phyloP scores from a whole-genome alignment of 805 yeast species.

The Wickerhamiella spandovensis region DNA sequence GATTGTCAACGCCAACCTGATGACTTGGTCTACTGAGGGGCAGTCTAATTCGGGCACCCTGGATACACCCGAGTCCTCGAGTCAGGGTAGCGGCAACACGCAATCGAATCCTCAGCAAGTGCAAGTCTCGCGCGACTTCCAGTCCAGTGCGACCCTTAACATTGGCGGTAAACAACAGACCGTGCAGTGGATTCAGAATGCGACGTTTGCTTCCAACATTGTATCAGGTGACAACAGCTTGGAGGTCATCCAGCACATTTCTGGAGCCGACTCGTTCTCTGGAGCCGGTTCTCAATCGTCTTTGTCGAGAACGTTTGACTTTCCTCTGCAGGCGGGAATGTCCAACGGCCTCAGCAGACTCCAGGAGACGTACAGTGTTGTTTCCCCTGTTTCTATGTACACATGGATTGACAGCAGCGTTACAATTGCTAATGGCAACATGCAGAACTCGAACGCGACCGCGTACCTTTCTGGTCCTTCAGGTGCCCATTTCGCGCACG shows the following conservation, averaged over 20 bases:
- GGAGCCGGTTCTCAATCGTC: constrained; percentile 4
- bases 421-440: constrained; percentile 4
- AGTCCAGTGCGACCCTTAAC: constrained; percentile 9
- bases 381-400: constrained; percentile 1
- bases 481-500: constrained; percentile 7
- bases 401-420: constrained; percentile 15
- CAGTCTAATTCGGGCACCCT: constrained; percentile 12
- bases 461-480: constrained; percentile 9
- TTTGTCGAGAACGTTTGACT: constrained; percentile 5
- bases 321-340: constrained; percentile 10
- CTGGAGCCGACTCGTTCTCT: constrained; percentile 8
- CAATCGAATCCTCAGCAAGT: constrained; percentile 1
- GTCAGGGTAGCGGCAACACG: neutral
- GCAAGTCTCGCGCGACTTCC: constrained; percentile 4
- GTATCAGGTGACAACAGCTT: constrained; percentile 1
- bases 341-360: constrained; percentile 6
- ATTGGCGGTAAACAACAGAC: constrained; percentile 12
- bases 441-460: constrained; percentile 3
- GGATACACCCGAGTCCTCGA: constrained; percentile 2
- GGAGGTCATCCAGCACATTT: constrained; percentile 10
- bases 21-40: constrained; percentile 20
- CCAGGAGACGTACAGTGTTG: constrained; percentile 11
- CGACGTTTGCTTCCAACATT: constrained; percentile 8
- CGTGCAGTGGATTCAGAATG: constrained; percentile 13
- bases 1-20: constrained; percentile 23